These are phyloP conservation scores for Corymbia calophylla DNA, from an alignment of 441 rosid species.

Conservation along the genomic window DNA sequence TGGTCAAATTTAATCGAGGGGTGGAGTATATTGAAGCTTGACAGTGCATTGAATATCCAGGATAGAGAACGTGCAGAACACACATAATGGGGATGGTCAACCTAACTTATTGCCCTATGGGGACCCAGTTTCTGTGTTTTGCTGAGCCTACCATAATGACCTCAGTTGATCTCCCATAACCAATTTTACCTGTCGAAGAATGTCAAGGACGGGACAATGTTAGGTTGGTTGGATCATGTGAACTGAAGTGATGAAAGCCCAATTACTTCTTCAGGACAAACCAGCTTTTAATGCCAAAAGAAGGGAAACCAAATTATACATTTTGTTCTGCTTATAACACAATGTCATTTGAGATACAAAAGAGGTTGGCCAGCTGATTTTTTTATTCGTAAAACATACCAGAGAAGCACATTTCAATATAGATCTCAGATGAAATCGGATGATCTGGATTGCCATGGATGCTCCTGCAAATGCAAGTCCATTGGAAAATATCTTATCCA, in stretches of 20 bases:
- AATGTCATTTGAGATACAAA: neutral
- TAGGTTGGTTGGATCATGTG: neutral
- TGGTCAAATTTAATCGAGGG: neutral
- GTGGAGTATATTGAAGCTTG: neutral
- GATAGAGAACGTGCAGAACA: neutral
- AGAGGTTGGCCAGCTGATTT: neutral
- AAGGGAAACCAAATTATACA: neutral
- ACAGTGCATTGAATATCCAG: neutral
- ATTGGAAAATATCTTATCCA: neutral
- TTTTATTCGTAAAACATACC: neutral
- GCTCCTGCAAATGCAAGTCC: neutral
- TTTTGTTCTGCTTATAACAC: neutral
- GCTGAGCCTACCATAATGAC: neutral
- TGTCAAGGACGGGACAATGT: neutral
- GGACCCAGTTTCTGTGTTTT: neutral
- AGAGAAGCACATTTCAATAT: neutral
- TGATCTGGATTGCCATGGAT: neutral
- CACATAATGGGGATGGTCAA: neutral
- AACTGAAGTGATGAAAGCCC: neutral
- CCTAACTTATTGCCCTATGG: neutral
- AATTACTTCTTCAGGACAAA: neutral
- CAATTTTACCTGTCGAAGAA: neutral
- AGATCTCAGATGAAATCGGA: neutral
- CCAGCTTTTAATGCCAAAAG: neutral
- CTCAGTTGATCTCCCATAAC: neutral